phyloP scores from a whole-genome alignment of 768 basidiomycete genomes.

The Mycena olivaceomarginata region DNA sequence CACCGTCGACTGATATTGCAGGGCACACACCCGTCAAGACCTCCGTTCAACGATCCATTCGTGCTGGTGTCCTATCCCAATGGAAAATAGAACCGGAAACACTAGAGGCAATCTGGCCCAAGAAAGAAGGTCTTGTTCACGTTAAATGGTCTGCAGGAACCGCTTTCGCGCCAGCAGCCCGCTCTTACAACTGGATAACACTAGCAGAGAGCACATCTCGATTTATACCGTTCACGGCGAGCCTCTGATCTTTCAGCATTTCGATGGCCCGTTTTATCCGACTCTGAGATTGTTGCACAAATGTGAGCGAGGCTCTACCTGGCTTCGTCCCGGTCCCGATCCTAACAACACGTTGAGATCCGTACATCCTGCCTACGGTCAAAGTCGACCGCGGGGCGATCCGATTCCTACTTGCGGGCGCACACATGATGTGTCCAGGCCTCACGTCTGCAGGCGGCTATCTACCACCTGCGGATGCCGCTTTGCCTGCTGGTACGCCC shows the following conservation, averaged over 20 bases:
- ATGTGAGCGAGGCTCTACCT: conserved; percentile 73
- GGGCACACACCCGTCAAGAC: conserved; percentile 95
- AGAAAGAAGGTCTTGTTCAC: conserved; percentile 95
- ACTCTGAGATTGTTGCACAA: conserved; percentile 93
- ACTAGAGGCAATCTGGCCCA: conserved; percentile 96
- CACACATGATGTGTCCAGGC: conserved; percentile 98
- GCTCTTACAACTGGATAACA: conserved; percentile 49
- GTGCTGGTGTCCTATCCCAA: conserved; percentile 86
- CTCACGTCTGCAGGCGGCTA: conserved; percentile 94
- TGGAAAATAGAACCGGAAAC: conserved; percentile 89
- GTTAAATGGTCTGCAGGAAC: conserved; percentile 89
- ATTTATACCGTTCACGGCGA: conserved; percentile 93
- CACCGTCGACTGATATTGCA: conserved; percentile 86
- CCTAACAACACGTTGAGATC: conserved; percentile 74
- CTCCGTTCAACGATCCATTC: conserved; percentile 93
- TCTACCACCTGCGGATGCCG: conserved; percentile 84
- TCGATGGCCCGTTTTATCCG: conserved; percentile 94
- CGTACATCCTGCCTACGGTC: conserved; percentile 91
- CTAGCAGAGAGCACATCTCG: conserved; percentile 96
- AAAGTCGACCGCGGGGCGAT: conserved; percentile 98
- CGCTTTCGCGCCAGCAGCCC: conserved; percentile 3
- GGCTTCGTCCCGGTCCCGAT: conserved; percentile 15
- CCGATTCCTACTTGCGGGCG: conserved; percentile 95
- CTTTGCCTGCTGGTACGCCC: conserved; percentile 80
- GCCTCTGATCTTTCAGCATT: conserved; percentile 97